phyloP scores from a whole-genome alignment of 75 land plant genomes.

The Isoetes taiwanensis region DNA sequence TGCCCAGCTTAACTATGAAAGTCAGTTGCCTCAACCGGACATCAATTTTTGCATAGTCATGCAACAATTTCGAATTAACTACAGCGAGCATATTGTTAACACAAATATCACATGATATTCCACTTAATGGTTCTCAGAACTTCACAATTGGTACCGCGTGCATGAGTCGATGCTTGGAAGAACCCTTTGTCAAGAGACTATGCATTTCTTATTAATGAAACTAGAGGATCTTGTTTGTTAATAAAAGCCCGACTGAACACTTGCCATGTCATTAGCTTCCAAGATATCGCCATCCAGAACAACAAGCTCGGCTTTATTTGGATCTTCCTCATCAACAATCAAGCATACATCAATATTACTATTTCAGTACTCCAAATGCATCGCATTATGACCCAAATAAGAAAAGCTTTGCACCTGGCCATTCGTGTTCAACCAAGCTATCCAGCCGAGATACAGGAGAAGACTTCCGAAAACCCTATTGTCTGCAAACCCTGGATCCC shows the following conservation, averaged over 20 bases:
- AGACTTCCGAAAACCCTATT: too few relatives aligned
- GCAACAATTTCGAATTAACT: constrained; percentile 1
- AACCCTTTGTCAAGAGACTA: too few relatives aligned
- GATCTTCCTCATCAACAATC: constrained; percentile 5
- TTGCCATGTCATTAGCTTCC: background rate
- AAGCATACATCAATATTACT: constrained; percentile 5
- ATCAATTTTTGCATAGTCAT: constrained; percentile 7
- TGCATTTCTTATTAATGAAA: too few relatives aligned
- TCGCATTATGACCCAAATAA: background rate
- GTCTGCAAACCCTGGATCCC: too few relatives aligned
- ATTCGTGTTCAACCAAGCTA: background rate
- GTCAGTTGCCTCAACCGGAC: background rate
- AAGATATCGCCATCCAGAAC: background rate
- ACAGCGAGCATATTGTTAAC: constrained; percentile 7
- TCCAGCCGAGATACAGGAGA: too few relatives aligned
- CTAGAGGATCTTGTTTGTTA: too few relatives aligned
- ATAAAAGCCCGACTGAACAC: background rate
- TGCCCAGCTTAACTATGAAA: constrained; percentile 7
- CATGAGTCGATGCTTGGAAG: constrained; percentile 4
- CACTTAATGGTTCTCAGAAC: background rate
- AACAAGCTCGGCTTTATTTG: background rate
- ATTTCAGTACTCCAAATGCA: constrained; percentile 5
- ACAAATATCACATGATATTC: constrained; percentile 4
- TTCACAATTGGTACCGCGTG: constrained; percentile 1
- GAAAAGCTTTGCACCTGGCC: background rate